Base-by-base conservation (phyloP, 805 yeast species). In the Metschnikowia kofuensis region DNA sequence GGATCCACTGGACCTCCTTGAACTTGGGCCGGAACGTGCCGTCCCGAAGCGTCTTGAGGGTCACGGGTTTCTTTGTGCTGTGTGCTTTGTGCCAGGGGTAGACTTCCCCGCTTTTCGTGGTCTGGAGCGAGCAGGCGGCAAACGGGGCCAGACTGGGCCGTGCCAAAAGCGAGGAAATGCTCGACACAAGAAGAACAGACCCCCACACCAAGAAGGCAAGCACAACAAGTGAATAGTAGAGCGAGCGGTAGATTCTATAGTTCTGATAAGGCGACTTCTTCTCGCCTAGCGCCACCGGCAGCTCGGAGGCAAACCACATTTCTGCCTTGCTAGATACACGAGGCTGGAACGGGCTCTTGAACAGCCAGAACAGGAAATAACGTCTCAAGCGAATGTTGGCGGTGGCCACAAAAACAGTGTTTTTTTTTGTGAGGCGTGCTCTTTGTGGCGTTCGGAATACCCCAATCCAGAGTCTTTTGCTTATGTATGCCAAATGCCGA, bases 1-100 rank as follows among this genome's bases (percentile, higher is more conserved):
- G 70, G 40, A 88, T 79, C 96, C 96, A 89, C 63, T 86, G 92
- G 31, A 89, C 71, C 8, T 77, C 64, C 52, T 79, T 78, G 43
- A 59, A 65, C 13, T 69, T 65, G 0, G 94, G 85, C 0, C 61
- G 52, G 56, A 86, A 86, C 3, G 78, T 72, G 1, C 82, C 82
- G 44, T 79, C 77, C 54, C 92, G 75, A 2, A 66, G 66, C 9
- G 59, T 60, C 4, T 62, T 51, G 32, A 68, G 61, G 40, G 66
- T 62, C 40, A 73, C 55, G 14, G 65, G 67, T 9, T 52, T 50
- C 48, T 63, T 65, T 34, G 42, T 40, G 39, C 51, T 48, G 14
- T 35, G 13, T 7, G 27, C 15, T 14, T 21, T 40, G 15, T 37
- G 44, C 54, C 53, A 47, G 12, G 59, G 58, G 26, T 40, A 52